Base-by-base conservation (phyloP, 1,284 basidiomycete species). In the Leccinum huronense region DNA sequence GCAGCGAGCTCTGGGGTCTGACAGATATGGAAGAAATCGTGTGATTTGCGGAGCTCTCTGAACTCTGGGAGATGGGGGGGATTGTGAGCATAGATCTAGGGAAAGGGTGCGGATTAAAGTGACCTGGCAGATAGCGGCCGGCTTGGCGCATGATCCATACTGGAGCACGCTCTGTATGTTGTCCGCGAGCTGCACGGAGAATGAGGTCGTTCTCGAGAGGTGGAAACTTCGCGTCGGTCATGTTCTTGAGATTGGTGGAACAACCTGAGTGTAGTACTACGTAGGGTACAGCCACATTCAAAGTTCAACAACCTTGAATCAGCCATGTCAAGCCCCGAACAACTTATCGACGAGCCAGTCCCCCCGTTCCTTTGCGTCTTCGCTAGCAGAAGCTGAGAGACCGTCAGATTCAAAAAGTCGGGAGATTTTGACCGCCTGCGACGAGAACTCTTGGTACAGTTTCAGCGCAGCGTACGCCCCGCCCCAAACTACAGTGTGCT, bases 91-190 rank as follows among this genome's bases (percentile, higher is more conserved):
- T 19, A 34, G n/a, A 51, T 36, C 16, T 8, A 27, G 5, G 38
- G 30, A 36, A 57, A 60, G 16, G 23, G 42, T 14, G 38, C 0
- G 6, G 55, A 40, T 30, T 16, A 13, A 48, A 54, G 82, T 77
- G 72, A 94, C 94, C 95, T 77, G 95, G 95, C 59, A 98, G 86
- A 79, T 97, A 97, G 61, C 96, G 86, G 56, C 97, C 96, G 23
- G 97, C 97, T 77, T 99, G 97, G 38, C 97, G 87, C 97, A 99
- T 99, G 66, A 98, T 93, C 97, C 97, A 99, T 66, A 97, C 95
- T 13, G 97, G 97, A 3, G 97, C 94, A 64, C 94, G 87, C 73
- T 94, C 91, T 0, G 95, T 96, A 76, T 86, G 82, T 78, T 97
- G 89, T 13, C 95, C 91, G 76, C 86, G 79, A 60, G 97, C 96